Percentiles rank a stretch among this genome's conserved stretches.
phyloP scores from a whole-genome alignment of 2,329 filamentous ascomycete species.

The Periconia digitata region DNA sequence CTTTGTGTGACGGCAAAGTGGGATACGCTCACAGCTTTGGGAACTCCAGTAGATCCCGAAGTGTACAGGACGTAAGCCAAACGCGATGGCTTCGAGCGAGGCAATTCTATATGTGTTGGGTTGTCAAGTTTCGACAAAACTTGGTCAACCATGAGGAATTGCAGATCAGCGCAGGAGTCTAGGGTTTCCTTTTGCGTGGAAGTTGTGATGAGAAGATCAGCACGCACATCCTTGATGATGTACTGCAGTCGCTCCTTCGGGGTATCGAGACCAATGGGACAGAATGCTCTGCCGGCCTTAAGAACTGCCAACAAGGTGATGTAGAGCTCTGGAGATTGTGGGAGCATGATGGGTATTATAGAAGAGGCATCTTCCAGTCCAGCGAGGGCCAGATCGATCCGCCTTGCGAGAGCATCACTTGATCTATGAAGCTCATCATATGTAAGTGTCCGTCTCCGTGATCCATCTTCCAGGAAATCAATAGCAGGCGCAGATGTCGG shows the following conservation, averaged over 20 bases:
- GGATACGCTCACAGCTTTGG: slow-evolving; percentile 83
- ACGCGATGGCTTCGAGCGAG: slow-evolving; percentile 22
- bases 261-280: slow-evolving; percentile 77
- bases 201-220: slow-evolving; percentile 68
- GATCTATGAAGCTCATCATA: slow-evolving; percentile 65
- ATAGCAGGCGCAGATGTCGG: slow-evolving; percentile 54
- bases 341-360: slow-evolving; percentile 74
- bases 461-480: slow-evolving; percentile 61
- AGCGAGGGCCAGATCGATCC: slow-evolving; percentile 19
- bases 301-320: slow-evolving; percentile 75
- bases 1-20: slow-evolving; percentile 81
- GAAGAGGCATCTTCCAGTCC: slow-evolving; percentile 34
- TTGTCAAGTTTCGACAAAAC: slow-evolving; percentile 31
- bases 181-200: slow-evolving; percentile 48
- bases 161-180: slow-evolving; percentile 36
- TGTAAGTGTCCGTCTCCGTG: slow-evolving; percentile 52
- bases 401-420: slow-evolving; percentile 58
- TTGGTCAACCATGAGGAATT: slow-evolving; percentile 48
- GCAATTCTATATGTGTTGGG: slow-evolving; percentile 13
- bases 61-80: slow-evolving; percentile 93
- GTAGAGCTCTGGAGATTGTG: slow-evolving; percentile 77
- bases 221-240: slow-evolving; percentile 75
- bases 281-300: slow-evolving; percentile 82
- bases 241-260: slow-evolving; percentile 77
- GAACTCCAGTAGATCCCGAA: slow-evolving; percentile 83